Evolutionary conservation across 2,329 filamentous ascomycete species (phyloP).

Genomic region (Claviceps cyperi): DNA sequence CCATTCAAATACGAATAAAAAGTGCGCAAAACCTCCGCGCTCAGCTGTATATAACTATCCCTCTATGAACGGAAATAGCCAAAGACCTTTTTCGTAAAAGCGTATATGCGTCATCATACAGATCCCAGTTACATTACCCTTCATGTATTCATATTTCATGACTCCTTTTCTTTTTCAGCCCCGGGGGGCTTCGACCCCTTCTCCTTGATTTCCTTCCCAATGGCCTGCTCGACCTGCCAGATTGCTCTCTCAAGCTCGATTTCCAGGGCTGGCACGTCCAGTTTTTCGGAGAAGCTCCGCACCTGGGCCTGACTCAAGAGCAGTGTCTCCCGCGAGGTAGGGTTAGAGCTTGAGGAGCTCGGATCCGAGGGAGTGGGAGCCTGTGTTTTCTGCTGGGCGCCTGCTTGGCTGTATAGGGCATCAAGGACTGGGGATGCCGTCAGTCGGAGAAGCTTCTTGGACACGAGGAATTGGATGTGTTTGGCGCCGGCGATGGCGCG

Average conservation of each 20-base stretch:
- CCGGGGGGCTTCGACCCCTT: not conserved
- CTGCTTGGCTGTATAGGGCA: constrained; percentile 49
- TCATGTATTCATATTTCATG: not conserved
- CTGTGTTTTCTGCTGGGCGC: constrained; percentile 3
- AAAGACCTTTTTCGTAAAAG: not conserved
- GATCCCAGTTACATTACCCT: not conserved
- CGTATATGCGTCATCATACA: not conserved
- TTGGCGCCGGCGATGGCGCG: constrained; percentile 71
- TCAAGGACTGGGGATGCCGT: constrained; percentile 58
- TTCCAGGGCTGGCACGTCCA: constrained; percentile 56
- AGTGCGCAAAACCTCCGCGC: too few relatives aligned
- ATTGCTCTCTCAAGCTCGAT: constrained; percentile 63
- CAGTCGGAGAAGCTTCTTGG: constrained; percentile 54
- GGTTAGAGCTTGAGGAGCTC: too few relatives aligned
- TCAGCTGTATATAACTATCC: too few relatives aligned
- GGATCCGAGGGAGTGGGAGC: not conserved
- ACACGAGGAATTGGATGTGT: constrained; percentile 68
- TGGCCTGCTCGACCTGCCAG: constrained; percentile 50
- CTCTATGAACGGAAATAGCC: not conserved
- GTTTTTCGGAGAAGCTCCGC: constrained; percentile 41
- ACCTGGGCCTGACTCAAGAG: constrained; percentile 39
- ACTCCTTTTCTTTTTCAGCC: not conserved
- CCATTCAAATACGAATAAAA: too few relatives aligned
- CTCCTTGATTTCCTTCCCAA: constrained; percentile 21
- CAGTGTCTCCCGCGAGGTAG: constrained; percentile 15